Conservation (phyloP, 2,329 filamentous ascomycete species). For the Hypoxylon sp. region DNA sequence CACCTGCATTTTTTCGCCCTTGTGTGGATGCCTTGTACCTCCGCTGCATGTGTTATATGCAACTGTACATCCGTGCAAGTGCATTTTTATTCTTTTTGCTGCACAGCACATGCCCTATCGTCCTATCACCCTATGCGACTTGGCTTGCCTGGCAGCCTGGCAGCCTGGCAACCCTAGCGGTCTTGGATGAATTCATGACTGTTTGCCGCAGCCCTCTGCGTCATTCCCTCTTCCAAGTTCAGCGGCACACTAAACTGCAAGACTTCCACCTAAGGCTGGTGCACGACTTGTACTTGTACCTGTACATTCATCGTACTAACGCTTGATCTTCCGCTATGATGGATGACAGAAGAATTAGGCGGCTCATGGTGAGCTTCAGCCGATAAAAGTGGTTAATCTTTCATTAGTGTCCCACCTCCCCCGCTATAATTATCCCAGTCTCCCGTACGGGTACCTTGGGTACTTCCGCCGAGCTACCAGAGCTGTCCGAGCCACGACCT, state of each 20-base stretch:
- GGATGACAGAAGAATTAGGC: neutral
- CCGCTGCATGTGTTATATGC: no score
- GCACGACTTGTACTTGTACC: no score
- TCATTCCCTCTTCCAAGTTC: constrained; percentile 12
- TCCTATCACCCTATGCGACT: neutral
- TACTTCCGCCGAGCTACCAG: neutral
- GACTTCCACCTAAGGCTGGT: no score
- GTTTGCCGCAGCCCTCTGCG: constrained; percentile 9
- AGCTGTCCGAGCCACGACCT: constrained; percentile 3
- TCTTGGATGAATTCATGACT: constrained; percentile 1
- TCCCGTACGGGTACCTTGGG: neutral
- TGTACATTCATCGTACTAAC: no score
- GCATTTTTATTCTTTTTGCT: no score
- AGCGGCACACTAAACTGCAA: constrained; percentile 4
- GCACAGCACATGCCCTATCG: no score
- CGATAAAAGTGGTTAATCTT: neutral
- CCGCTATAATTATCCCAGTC: neutral
- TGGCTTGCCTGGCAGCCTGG: no score
- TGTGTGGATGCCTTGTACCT: neutral
- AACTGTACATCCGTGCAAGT: no score
- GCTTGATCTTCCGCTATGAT: no score
- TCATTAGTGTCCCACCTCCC: neutral
- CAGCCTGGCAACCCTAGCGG: no score
- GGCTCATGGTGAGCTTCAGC: neutral
- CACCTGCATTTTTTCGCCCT: constrained; percentile 19